These are phyloP conservation scores for Talaromyces sp. DNA, from an alignment of 2,329 filamentous ascomycete genomes.

Conservation along the genomic window DNA sequence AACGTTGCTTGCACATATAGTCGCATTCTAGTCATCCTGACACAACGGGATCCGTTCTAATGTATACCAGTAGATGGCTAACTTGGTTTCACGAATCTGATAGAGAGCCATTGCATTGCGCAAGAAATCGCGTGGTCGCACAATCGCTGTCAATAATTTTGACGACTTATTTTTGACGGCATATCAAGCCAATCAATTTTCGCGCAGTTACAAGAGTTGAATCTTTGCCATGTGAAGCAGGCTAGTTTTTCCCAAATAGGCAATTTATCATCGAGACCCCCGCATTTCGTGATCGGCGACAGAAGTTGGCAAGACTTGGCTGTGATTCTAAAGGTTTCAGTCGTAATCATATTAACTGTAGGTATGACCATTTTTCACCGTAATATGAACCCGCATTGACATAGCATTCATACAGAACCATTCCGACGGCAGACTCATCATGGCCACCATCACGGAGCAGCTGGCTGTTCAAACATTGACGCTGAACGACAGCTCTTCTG, in stretches of 20 bases:
- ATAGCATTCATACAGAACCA: too few relatives aligned
- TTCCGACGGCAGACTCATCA: neutral
- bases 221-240: neutral
- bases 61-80: too few relatives aligned
- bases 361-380: too few relatives aligned
- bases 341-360: neutral
- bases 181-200: neutral
- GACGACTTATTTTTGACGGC: neutral
- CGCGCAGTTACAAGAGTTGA: neutral
- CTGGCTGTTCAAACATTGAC: neutral
- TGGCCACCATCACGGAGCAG: neutral
- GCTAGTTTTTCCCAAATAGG: neutral
- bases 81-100: neutral
- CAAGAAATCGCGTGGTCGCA: neutral
- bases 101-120: neutral
- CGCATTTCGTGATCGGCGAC: neutral
- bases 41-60: too few relatives aligned
- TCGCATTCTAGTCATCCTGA: too few relatives aligned
- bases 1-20: neutral
- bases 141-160: neutral
- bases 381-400: too few relatives aligned
- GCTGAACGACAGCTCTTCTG: constrained; percentile 7
- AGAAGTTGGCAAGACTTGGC: neutral
- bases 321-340: neutral
- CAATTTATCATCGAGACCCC: neutral